Evolutionary conservation across 805 yeast species (phyloP).

Genomic region (Suhomyces prunicola): DNA sequence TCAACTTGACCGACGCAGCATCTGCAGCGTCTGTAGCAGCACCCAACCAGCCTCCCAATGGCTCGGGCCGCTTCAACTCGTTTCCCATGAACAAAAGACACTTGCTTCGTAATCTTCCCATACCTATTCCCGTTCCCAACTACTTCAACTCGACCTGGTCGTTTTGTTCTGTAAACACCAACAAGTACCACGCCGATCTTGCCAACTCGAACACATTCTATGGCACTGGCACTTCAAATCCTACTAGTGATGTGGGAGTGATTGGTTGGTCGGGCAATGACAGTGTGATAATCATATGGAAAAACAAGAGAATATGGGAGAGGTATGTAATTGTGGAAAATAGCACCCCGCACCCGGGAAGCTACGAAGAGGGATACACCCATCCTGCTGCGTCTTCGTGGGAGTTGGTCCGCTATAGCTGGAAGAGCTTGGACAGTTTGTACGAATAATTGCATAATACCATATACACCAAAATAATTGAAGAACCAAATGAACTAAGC

Average conservation of each 20-base stretch:
- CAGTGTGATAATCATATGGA: conserved; percentile 74
- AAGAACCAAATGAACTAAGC: too few relatives aligned
- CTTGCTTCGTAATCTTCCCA: conserved; percentile 57
- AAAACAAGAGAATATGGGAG: conserved; percentile 74
- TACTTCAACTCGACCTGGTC: conserved; percentile 89
- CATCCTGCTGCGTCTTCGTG: conserved; percentile 29
- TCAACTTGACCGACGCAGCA: conserved; percentile 41
- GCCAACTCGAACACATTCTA: background rate
- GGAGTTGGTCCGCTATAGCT: conserved; percentile 65
- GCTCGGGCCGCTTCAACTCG: conserved; percentile 1
- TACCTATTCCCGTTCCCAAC: conserved; percentile 55
- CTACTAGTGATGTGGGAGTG: conserved; percentile 28
- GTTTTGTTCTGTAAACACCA: conserved; percentile 67
- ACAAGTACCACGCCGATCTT: conserved; percentile 30
- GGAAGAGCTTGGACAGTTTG: conserved; percentile 56
- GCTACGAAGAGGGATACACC: conserved; percentile 5
- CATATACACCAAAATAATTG: too few relatives aligned
- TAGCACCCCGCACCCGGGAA: conserved; percentile 4
- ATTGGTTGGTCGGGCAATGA: conserved; percentile 78
- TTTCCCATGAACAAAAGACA: conserved; percentile 56
- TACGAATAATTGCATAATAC: conserved; percentile 11
- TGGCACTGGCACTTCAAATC: background rate
- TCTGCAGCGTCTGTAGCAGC: background rate
- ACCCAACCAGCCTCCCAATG: background rate
- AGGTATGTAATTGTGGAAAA: conserved; percentile 68